Evolutionary conservation across 2,329 filamentous ascomycete genomes (phyloP).

Genomic region (Fusarium papillatum): DNA sequence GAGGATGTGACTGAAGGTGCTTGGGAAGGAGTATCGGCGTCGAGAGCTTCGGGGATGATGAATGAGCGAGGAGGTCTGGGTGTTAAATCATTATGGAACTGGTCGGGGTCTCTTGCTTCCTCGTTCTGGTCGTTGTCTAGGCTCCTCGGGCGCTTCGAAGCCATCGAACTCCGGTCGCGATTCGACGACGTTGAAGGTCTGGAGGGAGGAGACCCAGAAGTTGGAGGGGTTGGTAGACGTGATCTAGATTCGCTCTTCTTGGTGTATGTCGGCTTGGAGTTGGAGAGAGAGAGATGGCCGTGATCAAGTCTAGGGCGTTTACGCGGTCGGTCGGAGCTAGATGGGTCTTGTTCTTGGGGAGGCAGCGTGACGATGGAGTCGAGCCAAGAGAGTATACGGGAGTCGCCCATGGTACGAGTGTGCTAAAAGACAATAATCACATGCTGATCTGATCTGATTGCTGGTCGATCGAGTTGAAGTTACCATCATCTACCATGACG

Average conservation of each 20-base stretch:
- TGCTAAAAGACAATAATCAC: neutral
- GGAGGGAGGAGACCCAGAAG: neutral
- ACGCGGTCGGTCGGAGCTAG: neutral
- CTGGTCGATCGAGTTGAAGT: neutral
- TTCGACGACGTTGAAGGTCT: neutral
- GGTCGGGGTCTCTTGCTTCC: neutral
- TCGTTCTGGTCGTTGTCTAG: neutral
- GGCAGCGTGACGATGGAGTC: conserved; percentile 38
- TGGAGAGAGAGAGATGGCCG: neutral
- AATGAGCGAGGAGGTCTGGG: neutral
- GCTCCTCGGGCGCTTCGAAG: neutral
- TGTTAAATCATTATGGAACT: neutral
- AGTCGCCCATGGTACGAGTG: neutral
- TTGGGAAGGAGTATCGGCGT: neutral
- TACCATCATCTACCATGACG: neutral
- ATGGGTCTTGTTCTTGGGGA: neutral
- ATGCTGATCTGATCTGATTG: neutral
- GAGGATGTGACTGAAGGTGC: conserved; percentile 1
- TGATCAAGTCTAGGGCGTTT: neutral
- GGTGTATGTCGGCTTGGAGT: neutral
- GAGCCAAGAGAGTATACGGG: conserved; percentile 12
- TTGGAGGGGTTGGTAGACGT: neutral
- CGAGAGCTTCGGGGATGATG: neutral
- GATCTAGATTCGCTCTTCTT: neutral
- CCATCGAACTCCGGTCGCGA: neutral